Percentiles rank a stretch among this genome's conserved stretches.
phyloP scores from a whole-genome alignment of 352 stramenopile genomes.

The Thalassiosira exigua region DNA sequence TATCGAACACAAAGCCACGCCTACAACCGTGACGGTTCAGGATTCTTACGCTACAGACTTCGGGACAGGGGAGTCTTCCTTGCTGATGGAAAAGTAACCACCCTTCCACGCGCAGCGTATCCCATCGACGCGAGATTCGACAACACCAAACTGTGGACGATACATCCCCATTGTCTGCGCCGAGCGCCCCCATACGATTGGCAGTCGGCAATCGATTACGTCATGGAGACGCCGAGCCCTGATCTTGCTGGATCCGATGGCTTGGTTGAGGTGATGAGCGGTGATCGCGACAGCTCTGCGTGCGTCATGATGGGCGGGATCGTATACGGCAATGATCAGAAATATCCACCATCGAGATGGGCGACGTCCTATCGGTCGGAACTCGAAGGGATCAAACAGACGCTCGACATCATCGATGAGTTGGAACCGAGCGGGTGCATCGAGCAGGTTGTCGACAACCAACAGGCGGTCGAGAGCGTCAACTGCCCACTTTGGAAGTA shows the following conservation, averaged over 20 bases:
- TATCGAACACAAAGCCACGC: not conserved
- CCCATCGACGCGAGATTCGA: not conserved
- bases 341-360: not conserved
- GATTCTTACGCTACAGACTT: not conserved
- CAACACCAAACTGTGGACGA: too few species aligned
- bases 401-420: not conserved
- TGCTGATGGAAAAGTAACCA: not conserved
- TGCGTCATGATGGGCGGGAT: not conserved
- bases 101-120: not conserved
- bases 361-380: slow-evolving; percentile 2
- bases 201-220: not conserved
- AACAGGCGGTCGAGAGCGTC: not conserved
- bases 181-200: not conserved
- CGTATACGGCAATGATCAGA: not conserved
- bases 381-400: not conserved
- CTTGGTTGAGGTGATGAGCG: slow-evolving; percentile 1
- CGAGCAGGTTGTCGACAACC: slow-evolving; percentile 9
- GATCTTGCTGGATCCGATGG: slow-evolving; percentile 4
- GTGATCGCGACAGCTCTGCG: not conserved
- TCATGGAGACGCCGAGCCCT: not conserved
- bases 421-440: not conserved
- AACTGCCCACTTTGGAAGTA: not conserved
- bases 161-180: not conserved
- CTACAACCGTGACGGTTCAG: not conserved
- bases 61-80: not conserved